Base-by-base conservation (phyloP, 2,329 filamentous ascomycete species). In the Chaetomium strumarium region DNA sequence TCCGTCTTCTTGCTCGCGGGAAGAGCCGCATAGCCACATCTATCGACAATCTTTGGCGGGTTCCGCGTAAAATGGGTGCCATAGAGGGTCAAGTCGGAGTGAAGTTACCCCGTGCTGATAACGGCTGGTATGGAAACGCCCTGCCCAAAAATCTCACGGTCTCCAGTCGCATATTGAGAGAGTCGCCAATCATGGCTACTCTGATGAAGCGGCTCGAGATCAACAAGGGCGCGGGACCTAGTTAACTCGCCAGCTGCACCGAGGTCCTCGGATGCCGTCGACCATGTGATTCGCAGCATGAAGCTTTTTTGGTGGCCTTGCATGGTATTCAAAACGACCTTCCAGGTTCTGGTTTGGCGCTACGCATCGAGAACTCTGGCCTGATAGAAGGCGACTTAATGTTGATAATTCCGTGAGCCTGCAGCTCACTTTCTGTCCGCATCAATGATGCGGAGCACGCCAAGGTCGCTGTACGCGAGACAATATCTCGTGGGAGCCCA, bases 401-500 rank as follows among this genome's bases (percentile, higher is more conserved):
- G n/a, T 10, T 36, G n/a, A 20, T n/a, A 10, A 13, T 9, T 14
- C 17, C 19, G 8, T 8, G 31, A 8, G 14, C 24, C 29, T 5
- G 17, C 17, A 49, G 9, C 45, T 62, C 57, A 73, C 60, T 74
- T 76, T 51, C 69, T 68, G 44, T 75, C 75, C 19, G 67, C 62
- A 58, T 81, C 80, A 44, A 89, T 74, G 52, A 90, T 88, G 62
- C 85, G 83, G 53, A 91, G 68, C 46, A 78, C 78, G 1, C 84
- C 84, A 34, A 81, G 69, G 63, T 91, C 87, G 48, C 81, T 81
- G 65, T 89, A 90, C 2, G 87, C 88, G 54, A 92, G 69, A 59
- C 80, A 83, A 66, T 91, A 91, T 52, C 83, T 76, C 39, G 79
- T 84, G 2, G 88, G 88, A 58, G 88, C 86, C 87, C 87, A 91